These are phyloP conservation scores for Boletus edulis DNA, from an alignment of 768 basidiomycete species.

Conservation along the genomic window DNA sequence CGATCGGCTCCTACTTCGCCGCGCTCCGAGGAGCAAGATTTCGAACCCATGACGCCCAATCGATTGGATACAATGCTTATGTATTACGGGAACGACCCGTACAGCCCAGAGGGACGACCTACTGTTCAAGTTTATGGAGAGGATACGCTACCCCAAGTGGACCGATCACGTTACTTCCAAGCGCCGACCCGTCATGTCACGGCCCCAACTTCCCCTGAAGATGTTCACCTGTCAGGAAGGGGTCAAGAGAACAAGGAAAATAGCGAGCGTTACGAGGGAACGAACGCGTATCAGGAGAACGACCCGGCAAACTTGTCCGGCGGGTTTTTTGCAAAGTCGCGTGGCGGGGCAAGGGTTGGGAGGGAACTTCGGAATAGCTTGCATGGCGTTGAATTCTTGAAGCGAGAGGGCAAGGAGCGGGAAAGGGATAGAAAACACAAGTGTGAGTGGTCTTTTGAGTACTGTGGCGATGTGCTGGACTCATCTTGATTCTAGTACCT, in stretches of 20 bases:
- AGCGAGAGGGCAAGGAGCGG: slow-evolving; percentile 40
- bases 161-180: slow-evolving; percentile 19
- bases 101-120: slow-evolving; percentile 6
- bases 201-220: slow-evolving; percentile 13
- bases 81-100: slow-evolving; percentile 18
- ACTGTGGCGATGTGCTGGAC: not conserved
- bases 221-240: slow-evolving; percentile 7
- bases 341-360: slow-evolving; percentile 32
- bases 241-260: slow-evolving; percentile 41
- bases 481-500: slow-evolving; percentile 40
- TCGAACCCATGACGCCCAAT: slow-evolving; percentile 40
- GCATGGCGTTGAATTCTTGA: slow-evolving; percentile 27
- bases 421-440: slow-evolving; percentile 50
- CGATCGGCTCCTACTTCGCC: slow-evolving; percentile 43
- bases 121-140: slow-evolving; percentile 24
- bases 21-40: slow-evolving; percentile 34
- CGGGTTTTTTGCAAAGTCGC: slow-evolving; percentile 33
- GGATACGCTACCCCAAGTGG: slow-evolving; percentile 14
- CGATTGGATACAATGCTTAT: slow-evolving; percentile 43
- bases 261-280: slow-evolving; percentile 13
- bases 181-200: slow-evolving; percentile 6
- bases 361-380: slow-evolving; percentile 55
- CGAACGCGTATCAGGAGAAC: slow-evolving; percentile 12
- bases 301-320: slow-evolving; percentile 23
- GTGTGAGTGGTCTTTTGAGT: slow-evolving; percentile 37